phyloP scores from a whole-genome alignment of 306 rosid genomes.

The Purshia tridentata region DNA sequence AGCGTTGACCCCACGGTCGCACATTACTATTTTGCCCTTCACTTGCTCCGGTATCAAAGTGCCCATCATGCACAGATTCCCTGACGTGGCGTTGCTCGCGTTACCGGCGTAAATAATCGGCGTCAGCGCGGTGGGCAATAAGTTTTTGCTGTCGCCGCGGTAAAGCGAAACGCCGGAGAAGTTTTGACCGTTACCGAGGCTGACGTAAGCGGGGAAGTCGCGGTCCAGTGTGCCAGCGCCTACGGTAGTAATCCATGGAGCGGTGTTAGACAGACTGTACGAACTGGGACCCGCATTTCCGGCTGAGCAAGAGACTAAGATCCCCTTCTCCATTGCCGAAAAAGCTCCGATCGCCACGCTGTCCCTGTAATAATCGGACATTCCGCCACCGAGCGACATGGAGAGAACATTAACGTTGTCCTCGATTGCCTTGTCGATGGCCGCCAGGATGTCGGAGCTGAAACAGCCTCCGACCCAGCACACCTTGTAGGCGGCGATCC shows the following conservation, averaged over 20 bases:
- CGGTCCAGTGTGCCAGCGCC: constrained; percentile 95
- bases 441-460: constrained; percentile 62
- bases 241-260: constrained; percentile 92
- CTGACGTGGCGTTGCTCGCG: constrained; percentile 41
- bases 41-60: constrained; percentile 56
- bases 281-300: constrained; percentile 67
- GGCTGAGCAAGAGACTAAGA: constrained; percentile 62
- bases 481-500: constrained; percentile 71
- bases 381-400: constrained; percentile 65
- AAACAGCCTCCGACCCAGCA: constrained; percentile 61
- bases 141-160: constrained; percentile 24
- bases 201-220: constrained; percentile 61
- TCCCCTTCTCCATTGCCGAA: constrained; percentile 78
- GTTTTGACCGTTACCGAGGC: constrained; percentile 65
- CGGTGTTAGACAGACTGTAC: constrained; percentile 43
- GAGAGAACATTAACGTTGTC: constrained; percentile 75
- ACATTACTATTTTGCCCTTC: constrained; percentile 63
- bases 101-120: constrained; percentile 58
- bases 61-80: constrained; percentile 43
- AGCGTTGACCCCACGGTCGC: constrained; percentile 56
- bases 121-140: constrained; percentile 11
- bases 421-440: constrained; percentile 62
- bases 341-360: constrained; percentile 66
- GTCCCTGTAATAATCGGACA: constrained; percentile 46
- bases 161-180: constrained; percentile 62